Evolutionary conservation across 345 rosid species (phyloP).

Genomic region (Microthlaspi erraticum): DNA sequence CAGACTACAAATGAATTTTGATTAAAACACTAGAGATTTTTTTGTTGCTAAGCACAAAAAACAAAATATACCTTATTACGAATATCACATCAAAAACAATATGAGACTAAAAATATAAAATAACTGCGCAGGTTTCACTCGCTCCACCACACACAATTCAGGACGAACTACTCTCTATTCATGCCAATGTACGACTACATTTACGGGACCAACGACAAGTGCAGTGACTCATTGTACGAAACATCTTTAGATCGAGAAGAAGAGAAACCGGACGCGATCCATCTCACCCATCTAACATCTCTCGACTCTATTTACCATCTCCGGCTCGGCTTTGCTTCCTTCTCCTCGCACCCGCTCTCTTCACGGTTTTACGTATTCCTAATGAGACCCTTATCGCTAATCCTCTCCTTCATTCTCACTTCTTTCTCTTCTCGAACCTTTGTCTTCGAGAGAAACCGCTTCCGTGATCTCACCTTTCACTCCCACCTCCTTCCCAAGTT

Average conservation of each 20-base stretch:
- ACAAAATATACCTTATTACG: neutral
- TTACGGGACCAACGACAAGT: constrained; percentile 51
- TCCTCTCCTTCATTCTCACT: constrained; percentile 43
- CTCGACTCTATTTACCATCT: constrained; percentile 62
- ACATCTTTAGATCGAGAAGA: constrained; percentile 45
- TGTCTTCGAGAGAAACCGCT: constrained; percentile 43
- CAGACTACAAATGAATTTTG: neutral
- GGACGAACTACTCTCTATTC: constrained; percentile 58
- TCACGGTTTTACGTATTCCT: constrained; percentile 47
- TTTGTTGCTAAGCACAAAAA: neutral
- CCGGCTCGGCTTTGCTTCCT: constrained; percentile 56
- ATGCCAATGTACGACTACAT: constrained; percentile 63
- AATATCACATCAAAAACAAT: neutral
- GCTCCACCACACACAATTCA: constrained; percentile 59
- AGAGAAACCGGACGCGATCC: constrained; percentile 54
- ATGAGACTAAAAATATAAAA: neutral
- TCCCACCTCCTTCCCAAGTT: constrained; percentile 49
- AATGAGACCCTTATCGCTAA: constrained; percentile 49
- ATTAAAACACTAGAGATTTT: neutral
- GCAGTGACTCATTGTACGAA: constrained; percentile 44
- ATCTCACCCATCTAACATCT: constrained; percentile 65
- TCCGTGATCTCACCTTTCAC: constrained; percentile 45
- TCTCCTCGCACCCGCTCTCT: constrained; percentile 58
- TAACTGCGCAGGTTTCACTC: constrained; percentile 50
- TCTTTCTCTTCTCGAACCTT: constrained; percentile 38